phyloP scores from a whole-genome alignment of 495 filamentous ascomycete species.

The Xylaria palmicola region DNA sequence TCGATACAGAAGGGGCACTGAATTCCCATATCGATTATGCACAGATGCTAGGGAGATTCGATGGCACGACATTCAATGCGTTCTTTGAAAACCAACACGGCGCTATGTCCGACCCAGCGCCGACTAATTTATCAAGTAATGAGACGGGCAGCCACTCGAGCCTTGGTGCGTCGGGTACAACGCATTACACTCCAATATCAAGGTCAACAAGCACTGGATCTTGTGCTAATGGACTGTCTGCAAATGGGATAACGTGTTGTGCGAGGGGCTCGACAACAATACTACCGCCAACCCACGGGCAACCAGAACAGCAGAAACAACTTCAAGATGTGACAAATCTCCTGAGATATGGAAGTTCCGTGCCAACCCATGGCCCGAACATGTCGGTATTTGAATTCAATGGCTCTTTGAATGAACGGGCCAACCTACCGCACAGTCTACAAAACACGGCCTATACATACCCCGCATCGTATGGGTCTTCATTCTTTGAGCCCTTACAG shows the following conservation, averaged over 20 bases:
- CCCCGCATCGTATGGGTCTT: slow-evolving; percentile 39
- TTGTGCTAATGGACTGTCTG: slow-evolving; percentile 11
- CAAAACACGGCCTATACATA: slow-evolving; percentile 31
- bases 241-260: slow-evolving; percentile 22
- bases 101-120: not conserved
- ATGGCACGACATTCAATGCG: slow-evolving; percentile 2
- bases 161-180: slow-evolving; percentile 16
- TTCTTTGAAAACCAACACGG: slow-evolving; percentile 4
- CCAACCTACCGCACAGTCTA: slow-evolving; percentile 14
- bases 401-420: not conserved
- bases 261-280: not conserved
- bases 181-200: slow-evolving; percentile 23
- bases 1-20: not conserved
- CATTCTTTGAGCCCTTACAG: slow-evolving; percentile 38
- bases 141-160: slow-evolving; percentile 18
- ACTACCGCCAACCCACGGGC: slow-evolving; percentile 11
- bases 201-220: slow-evolving; percentile 13
- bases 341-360: slow-evolving; percentile 7
- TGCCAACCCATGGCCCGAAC: not conserved
- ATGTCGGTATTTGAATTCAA: slow-evolving; percentile 1
- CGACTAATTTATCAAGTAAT: slow-evolving; percentile 14
- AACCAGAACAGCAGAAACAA: slow-evolving; percentile 12
- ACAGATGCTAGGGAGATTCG: slow-evolving; percentile 8
- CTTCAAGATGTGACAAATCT: not conserved
- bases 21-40: not conserved